phyloP scores from a whole-genome alignment of 2,329 filamentous ascomycete species.

The Aspergillus pseudonomiae region DNA sequence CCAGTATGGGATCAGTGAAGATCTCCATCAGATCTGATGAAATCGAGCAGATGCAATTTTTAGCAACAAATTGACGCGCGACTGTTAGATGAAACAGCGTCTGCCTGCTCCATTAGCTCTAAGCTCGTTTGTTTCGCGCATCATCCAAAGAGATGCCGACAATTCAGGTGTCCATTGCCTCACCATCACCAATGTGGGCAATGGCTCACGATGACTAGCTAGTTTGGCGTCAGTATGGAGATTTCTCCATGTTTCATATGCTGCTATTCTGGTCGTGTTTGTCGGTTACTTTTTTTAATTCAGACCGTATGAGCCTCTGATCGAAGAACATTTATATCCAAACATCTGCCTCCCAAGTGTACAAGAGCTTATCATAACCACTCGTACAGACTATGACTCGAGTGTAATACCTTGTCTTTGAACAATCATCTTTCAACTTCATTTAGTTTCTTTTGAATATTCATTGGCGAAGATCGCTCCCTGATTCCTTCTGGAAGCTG shows the following conservation, averaged over 20 bases:
- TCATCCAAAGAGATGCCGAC: constrained; percentile 17
- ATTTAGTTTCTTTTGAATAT: constrained; percentile 17
- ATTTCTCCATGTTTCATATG: constrained; percentile 45
- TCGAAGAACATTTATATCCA: constrained; percentile 44
- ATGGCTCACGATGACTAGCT: constrained; percentile 26
- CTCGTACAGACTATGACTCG: constrained; percentile 26
- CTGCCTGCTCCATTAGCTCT: constrained; percentile 15
- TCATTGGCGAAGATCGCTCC: constrained; percentile 14
- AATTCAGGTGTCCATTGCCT: constrained; percentile 12
- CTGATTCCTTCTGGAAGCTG: constrained; percentile 28
- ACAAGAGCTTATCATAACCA: constrained; percentile 15
- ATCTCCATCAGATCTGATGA: constrained; percentile 31
- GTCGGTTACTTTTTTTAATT: constrained; percentile 31
- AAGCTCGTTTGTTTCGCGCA: constrained; percentile 30
- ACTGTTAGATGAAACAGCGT: constrained; percentile 39
- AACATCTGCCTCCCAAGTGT: constrained; percentile 32
- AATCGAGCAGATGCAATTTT: constrained; percentile 39
- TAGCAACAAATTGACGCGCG: constrained; percentile 47
- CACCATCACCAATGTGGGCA: constrained; percentile 30
- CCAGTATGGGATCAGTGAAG: constrained; percentile 19
- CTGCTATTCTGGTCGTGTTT: constrained; percentile 32
- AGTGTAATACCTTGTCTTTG: constrained; percentile 22
- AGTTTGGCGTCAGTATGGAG: constrained; percentile 36
- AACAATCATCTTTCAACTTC: constrained; percentile 23
- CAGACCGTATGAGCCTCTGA: constrained; percentile 22